phyloP scores from a whole-genome alignment of 768 basidiomycete genomes.

The Kwoniella dejecticola region DNA sequence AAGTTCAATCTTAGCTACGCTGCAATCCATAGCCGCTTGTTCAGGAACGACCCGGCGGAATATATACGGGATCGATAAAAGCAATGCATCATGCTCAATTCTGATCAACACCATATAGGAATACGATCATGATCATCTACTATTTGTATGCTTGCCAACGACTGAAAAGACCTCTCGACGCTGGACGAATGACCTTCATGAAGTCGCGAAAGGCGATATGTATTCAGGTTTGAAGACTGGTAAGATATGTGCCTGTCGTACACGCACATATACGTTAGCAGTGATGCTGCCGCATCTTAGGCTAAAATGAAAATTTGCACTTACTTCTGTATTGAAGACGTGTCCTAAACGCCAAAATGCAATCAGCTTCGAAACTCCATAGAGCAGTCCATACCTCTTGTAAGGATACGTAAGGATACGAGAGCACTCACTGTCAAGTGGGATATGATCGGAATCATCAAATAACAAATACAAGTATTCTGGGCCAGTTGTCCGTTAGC shows the following conservation, averaged over 20 bases:
- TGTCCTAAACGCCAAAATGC: too few relatives aligned
- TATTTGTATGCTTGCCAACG: not conserved
- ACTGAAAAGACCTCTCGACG: not conserved
- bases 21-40: too few relatives aligned
- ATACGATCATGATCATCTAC: too few relatives aligned
- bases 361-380: too few relatives aligned
- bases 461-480: slow-evolving; percentile 88
- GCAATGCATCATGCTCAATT: too few relatives aligned
- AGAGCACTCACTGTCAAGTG: slow-evolving; percentile 67
- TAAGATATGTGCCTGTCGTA: slow-evolving; percentile 65
- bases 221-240: slow-evolving; percentile 68
- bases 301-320: too few relatives aligned
- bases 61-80: too few relatives aligned
- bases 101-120: too few relatives aligned
- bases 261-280: not conserved
- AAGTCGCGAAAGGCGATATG: slow-evolving; percentile 46
- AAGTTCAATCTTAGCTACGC: too few relatives aligned
- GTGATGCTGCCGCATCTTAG: too few relatives aligned
- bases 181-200: too few relatives aligned
- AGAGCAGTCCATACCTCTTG: slow-evolving; percentile 21
- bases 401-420: not conserved
- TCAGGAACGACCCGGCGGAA: too few relatives aligned
- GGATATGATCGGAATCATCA: slow-evolving; percentile 69
- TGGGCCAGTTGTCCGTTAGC: slow-evolving; percentile 7
- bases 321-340: slow-evolving; percentile 90